A percentile compares a stretch with the other conserved stretches of the same genome.
phyloP scores from a whole-genome alignment of 2,329 filamentous ascomycete genomes.

The Aspergillus neotritici region DNA sequence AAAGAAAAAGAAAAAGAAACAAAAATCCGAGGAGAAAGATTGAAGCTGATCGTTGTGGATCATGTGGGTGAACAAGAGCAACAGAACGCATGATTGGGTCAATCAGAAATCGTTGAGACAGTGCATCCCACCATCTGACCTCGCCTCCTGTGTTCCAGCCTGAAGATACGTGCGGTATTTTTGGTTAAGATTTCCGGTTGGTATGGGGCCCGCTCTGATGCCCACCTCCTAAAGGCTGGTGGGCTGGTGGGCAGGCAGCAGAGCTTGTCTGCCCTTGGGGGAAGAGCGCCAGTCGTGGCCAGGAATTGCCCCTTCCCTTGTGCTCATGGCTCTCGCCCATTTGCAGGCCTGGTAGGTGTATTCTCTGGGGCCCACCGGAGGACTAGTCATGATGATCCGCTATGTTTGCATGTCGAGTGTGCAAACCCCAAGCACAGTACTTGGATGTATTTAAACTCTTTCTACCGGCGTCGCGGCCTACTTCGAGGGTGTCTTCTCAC shows the following conservation, averaged over 20 bases:
- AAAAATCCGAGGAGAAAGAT: background rate
- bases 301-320: no score
- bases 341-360: background rate
- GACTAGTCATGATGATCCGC: constrained; percentile 4
- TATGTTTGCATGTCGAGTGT: constrained; percentile 17
- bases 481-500: background rate
- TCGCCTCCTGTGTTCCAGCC: constrained; percentile 7
- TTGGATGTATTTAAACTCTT: constrained; percentile 10
- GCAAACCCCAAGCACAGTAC: constrained; percentile 6
- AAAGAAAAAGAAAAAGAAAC: no score
- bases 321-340: no score
- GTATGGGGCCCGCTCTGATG: constrained; percentile 15
- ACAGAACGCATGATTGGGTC: constrained; percentile 14
- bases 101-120: constrained; percentile 5
- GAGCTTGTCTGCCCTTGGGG: no score
- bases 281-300: no score
- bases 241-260: background rate
- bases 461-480: background rate
- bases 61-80: constrained; percentile 9
- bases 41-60: background rate
- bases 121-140: constrained; percentile 14
- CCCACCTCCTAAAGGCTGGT: background rate
- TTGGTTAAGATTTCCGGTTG: constrained; percentile 7
- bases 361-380: constrained; percentile 1
- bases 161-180: constrained; percentile 8